phyloP scores from a whole-genome alignment of 2,329 filamentous ascomycete genomes.

The Sporothrix euskadiensis region DNA sequence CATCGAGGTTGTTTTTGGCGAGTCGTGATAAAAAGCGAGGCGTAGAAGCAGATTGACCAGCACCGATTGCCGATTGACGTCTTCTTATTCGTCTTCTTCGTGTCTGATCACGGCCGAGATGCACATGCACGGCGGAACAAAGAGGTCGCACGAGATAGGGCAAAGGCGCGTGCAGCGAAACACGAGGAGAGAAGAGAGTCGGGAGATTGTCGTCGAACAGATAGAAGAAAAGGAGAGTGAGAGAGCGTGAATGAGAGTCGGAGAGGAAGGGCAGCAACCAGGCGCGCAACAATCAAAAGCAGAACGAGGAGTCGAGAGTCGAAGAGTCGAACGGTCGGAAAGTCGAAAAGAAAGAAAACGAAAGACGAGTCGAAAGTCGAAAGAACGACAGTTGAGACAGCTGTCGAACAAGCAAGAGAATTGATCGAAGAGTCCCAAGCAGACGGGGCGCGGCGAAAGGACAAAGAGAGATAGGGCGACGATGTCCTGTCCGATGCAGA shows the following conservation, averaged over 20 bases:
- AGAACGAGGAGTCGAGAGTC: slow-evolving; percentile 11
- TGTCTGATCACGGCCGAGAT: slow-evolving; percentile 13
- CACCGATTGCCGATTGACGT: neutral
- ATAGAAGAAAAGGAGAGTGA: neutral
- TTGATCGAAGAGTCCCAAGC: neutral
- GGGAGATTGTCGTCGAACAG: neutral
- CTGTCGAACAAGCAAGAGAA: neutral
- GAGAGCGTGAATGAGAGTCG: neutral
- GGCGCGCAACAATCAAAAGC: slow-evolving; percentile 24
- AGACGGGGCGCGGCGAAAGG: slow-evolving; percentile 5
- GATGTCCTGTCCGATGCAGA: slow-evolving; percentile 13
- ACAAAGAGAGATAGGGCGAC: slow-evolving; percentile 2
- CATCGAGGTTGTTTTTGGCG: neutral
- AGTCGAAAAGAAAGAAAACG: neutral
- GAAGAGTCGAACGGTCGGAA: neutral
- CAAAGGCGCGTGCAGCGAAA: neutral
- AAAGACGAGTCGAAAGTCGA: neutral
- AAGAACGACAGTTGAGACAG: neutral
- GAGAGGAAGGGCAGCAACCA: slow-evolving; percentile 23
- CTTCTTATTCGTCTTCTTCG: neutral
- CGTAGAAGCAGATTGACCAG: neutral
- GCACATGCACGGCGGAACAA: slow-evolving; percentile 18
- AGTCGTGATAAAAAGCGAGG: neutral
- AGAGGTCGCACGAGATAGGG: slow-evolving; percentile 18
- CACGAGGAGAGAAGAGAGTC: neutral